Conservation (phyloP, 805 yeast species). For the Lachancea waltii region DNA sequence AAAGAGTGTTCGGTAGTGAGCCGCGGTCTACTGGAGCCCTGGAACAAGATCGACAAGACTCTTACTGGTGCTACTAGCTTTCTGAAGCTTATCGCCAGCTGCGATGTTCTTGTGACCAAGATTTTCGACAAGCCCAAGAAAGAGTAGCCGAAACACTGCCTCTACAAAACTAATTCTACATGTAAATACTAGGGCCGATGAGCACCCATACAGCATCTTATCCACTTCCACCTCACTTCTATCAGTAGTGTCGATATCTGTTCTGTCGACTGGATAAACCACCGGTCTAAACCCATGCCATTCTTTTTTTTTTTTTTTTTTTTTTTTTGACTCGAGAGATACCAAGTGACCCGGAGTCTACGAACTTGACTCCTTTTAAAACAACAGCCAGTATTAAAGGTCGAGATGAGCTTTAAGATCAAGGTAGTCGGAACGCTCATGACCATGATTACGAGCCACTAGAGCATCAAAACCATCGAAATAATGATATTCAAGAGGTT, state of each 20-base stretch:
- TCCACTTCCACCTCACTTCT: too few relatives aligned
- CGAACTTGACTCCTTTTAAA: constrained; percentile 1
- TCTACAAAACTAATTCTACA: neutral
- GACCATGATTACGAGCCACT: neutral
- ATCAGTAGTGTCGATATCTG: too few relatives aligned
- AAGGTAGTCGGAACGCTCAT: too few relatives aligned
- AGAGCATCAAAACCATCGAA: too few relatives aligned
- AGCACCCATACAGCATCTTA: too few relatives aligned
- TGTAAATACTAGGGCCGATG: constrained; percentile 8
- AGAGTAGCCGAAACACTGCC: neutral
- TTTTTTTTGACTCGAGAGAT: too few relatives aligned
- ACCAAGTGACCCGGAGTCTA: constrained; percentile 1
- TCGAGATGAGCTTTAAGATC: neutral
- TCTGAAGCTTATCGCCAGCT: constrained; percentile 17
- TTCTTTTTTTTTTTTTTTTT: too few relatives aligned
- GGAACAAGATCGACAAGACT: constrained; percentile 20
- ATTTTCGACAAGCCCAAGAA: constrained; percentile 22
- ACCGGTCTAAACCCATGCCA: too few relatives aligned
- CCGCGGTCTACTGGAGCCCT: constrained; percentile 23
- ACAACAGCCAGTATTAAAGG: neutral
- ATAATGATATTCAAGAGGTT: constrained; percentile 21
- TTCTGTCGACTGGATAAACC: too few relatives aligned
- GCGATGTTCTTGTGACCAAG: constrained; percentile 19
- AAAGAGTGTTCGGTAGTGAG: constrained; percentile 1
- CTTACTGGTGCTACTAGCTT: constrained; percentile 15